Evolutionary conservation across 306 rosid species (phyloP), one percentile per base, ranked within the genome.

Genomic region (Corylus heterophylla): DNA sequence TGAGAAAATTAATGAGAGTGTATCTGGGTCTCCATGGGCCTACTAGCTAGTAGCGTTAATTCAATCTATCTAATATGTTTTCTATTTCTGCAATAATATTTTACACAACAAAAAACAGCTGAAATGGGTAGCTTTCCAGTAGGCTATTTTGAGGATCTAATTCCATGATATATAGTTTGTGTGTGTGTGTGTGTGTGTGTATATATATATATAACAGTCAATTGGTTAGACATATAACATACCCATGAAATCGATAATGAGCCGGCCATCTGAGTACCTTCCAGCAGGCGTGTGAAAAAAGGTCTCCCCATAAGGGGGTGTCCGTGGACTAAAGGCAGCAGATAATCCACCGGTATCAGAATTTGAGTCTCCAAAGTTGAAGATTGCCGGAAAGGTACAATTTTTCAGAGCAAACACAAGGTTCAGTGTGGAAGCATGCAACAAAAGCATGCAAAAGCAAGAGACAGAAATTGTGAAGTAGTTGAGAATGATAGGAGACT

Each of bases 341-440:
- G 88, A 76, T 42, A 68, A 44, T 54, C 88, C 90, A 42, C 91
- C 91, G 0, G 91, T 87, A 8, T 91, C 95, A 0, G 90, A 84
- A 45, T 87, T 87, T 4, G 89, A 89, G 80, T 77, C 90, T 12
- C 91, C 93, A 14, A 89, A 89, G 76, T 86, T 86, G 47, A 89
- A 86, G 50, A 87, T 81, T 35, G 96, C 91, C 1, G 90, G 88
- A 79, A 89, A 87, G 18, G 22, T 20, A 35, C 85, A 89, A 12
- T 31, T 81, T 44, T 76, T 44, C 25, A 37, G 45, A 54, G 58
- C 84, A 74, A 56, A 71, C 1, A 52, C 76, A 1, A 81, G 62
- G 61, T 54, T 79, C 48, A 59, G 4, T 31, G 63, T 27, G 63
- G 70, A 1, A 74, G 51, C 22, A 54, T 1, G 22, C 0, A n/a